Conservation (phyloP, 805 yeast species). For the Allodekkera sacchari region DNA sequence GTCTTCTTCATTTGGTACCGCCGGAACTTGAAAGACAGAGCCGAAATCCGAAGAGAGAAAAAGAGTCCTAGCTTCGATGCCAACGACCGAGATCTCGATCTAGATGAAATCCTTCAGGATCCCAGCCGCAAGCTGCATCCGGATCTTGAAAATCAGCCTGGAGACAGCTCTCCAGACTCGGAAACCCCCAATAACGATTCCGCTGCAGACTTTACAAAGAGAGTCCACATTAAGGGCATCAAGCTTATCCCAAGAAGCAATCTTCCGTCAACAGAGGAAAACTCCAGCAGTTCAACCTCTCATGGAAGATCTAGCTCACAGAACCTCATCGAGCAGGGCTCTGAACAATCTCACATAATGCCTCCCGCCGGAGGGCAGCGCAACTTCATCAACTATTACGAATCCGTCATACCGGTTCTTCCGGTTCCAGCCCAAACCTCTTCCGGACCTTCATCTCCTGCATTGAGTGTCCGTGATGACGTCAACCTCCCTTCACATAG, state of each 20-base stretch:
- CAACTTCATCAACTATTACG: slow-evolving; percentile 20
- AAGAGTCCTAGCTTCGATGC: slow-evolving; percentile 27
- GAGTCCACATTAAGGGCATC: slow-evolving; percentile 2
- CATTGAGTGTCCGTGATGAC: slow-evolving; percentile 3
- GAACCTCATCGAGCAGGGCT: slow-evolving; percentile 2
- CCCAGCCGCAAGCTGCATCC: slow-evolving; percentile 2
- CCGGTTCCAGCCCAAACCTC: slow-evolving; percentile 9
- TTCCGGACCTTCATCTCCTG: not conserved
- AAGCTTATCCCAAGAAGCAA: slow-evolving; percentile 1
- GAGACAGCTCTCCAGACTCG: not conserved
- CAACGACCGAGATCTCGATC: slow-evolving; percentile 28
- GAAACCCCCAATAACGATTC: not conserved
- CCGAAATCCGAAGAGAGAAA: slow-evolving; percentile 26
- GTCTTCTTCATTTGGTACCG: slow-evolving; percentile 30
- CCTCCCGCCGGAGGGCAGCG: slow-evolving; percentile 6
- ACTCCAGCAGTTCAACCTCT: slow-evolving; percentile 1
- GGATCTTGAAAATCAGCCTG: not conserved
- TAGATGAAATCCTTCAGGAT: slow-evolving; percentile 21
- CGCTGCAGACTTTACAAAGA: not conserved
- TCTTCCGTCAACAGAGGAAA: not conserved
- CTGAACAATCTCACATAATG: slow-evolving; percentile 1
- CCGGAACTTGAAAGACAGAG: slow-evolving; percentile 28
- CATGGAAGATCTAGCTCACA: not conserved
- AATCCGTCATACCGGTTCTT: slow-evolving; percentile 25
- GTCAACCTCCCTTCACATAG: slow-evolving; percentile 7